Evolutionary conservation across 257 asterid genomes (phyloP), one percentile per base, ranked within the genome.

Genomic region (Eustoma russellianum): DNA sequence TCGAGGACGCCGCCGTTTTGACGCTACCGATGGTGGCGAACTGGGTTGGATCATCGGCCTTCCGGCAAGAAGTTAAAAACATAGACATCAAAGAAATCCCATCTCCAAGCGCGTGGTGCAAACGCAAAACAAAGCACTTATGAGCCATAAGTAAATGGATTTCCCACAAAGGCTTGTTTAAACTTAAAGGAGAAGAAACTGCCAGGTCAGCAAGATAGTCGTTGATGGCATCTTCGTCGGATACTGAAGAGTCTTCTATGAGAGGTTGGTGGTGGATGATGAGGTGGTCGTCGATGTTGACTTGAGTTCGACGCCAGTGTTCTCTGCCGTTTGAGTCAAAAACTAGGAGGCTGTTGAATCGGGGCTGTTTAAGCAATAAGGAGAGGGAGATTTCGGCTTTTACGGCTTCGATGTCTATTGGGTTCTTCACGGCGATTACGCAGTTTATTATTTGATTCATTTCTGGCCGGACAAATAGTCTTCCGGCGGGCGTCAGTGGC

Each of bases 91-190:
- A 17, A 3, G 96, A 83, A 17, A 78, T 69, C 35, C 94, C 96
- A 60, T 87, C 96, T 14, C 96, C 96, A 1, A 87, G 79, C 49
- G 93, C 83, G 75, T 87, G 96, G 66, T 87, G 96, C 56, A 81
- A 58, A 2, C 96, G 85, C 61, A 81, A 61, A 10, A 87, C 76
- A 4, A 24, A 59, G 54, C 78, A 63, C 0, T 61, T 79, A 52
- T 83, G 96, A 11, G 86, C 94, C 56, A 68, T 60, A 4, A 87
- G 71, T 0, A 81, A 53, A 34, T 83, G 96, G 8, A 87, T 50
- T 57, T 87, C 96, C 96, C 94, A 87, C 9, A 87, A 19, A 2
- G 96, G 96, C 54, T 86, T 86, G 16, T 83, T 84, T 11, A 61
- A 17, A 50, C 77, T 38, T 14, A 86, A 63, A 0, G 94, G 86